These are phyloP conservation scores for Eucalyptus brandiana DNA, from an alignment of 345 rosid genomes.

Conservation along the genomic window DNA sequence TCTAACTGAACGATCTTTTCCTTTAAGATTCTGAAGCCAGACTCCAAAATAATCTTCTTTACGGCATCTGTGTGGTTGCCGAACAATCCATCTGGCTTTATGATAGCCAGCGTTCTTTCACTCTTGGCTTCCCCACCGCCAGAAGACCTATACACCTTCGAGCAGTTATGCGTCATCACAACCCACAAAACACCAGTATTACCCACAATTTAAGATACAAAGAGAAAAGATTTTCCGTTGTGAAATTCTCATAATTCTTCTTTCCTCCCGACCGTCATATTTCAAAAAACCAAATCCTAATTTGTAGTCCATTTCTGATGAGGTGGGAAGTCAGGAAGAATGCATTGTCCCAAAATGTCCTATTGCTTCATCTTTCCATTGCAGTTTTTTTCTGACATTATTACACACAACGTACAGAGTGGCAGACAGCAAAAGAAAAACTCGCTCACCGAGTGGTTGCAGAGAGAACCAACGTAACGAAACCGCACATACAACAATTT, in stretches of 20 bases:
- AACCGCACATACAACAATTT: background rate
- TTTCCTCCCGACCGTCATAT: background rate
- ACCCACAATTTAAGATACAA: background rate
- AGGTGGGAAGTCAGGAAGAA: background rate
- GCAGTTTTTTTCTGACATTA: background rate
- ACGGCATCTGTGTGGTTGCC: slow-evolving; percentile 53
- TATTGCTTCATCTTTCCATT: background rate
- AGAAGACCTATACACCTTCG: slow-evolving; percentile 9
- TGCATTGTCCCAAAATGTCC: background rate
- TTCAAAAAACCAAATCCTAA: background rate
- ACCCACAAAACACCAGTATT: background rate
- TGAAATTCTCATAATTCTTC: background rate
- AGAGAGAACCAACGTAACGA: background rate
- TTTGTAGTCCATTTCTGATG: background rate
- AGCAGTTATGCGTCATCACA: background rate
- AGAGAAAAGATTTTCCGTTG: fast-evolving
- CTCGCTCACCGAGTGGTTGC: fast-evolving
- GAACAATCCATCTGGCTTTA: slow-evolving; percentile 75
- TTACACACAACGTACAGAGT: background rate
- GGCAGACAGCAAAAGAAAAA: background rate
- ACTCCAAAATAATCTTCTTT: slow-evolving; percentile 27
- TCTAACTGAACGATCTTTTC: slow-evolving; percentile 48
- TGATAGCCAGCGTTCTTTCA: slow-evolving; percentile 63
- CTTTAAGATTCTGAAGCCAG: slow-evolving; percentile 36
- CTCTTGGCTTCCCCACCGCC: slow-evolving; percentile 8